phyloP scores from a whole-genome alignment of 306 rosid species.

The Trifolium pratense region DNA sequence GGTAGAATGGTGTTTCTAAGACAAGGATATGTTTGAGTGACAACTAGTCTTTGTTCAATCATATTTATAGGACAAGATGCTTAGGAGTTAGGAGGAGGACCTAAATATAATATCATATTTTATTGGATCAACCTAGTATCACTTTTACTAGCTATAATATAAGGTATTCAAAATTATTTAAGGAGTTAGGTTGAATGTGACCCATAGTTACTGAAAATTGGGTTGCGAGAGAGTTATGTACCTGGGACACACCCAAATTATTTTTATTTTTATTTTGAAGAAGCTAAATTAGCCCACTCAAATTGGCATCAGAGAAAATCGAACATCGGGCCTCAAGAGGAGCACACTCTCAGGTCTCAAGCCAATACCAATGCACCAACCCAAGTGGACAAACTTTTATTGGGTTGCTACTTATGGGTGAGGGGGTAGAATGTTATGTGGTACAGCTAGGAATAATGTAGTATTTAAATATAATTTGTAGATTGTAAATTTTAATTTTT shows the following conservation, averaged over 20 bases:
- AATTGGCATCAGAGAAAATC: too few relatives aligned
- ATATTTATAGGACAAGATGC: conserved; percentile 47
- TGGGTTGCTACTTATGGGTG: neutral
- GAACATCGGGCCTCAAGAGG: too few relatives aligned
- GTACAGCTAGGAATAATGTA: too few relatives aligned
- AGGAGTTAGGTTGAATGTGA: neutral
- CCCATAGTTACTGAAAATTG: neutral
- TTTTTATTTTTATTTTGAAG: too few relatives aligned
- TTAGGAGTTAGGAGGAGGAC: neutral
- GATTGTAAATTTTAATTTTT: too few relatives aligned
- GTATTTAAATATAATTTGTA: too few relatives aligned
- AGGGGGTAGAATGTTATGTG: neutral
- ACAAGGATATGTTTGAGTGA: conserved; percentile 42
- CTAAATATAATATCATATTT: conserved; percentile 31
- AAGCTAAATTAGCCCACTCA: too few relatives aligned
- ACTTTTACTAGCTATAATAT: neutral
- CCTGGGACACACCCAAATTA: too few relatives aligned
- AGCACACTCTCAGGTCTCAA: too few relatives aligned
- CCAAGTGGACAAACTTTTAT: too few relatives aligned
- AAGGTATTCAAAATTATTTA: neutral
- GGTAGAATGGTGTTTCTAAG: conserved; percentile 23
- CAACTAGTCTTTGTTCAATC: conserved; percentile 29
- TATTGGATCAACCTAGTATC: neutral
- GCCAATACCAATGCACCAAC: too few relatives aligned
- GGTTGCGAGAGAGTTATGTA: neutral